Conservation (phyloP, 1,284 basidiomycete species). For the Moesziomyces antarcticus region DNA sequence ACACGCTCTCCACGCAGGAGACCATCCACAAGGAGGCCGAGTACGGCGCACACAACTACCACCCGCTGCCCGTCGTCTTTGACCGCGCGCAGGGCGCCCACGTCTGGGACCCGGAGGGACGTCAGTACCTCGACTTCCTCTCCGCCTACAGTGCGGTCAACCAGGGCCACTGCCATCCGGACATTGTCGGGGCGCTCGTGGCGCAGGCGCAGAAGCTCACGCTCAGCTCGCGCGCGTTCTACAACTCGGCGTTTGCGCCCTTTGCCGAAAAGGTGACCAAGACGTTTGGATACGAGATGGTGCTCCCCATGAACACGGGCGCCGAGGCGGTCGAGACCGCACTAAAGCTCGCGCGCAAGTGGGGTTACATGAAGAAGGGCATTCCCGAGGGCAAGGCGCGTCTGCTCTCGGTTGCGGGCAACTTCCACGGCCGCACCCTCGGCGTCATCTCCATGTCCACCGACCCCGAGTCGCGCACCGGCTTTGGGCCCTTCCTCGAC, state of each 20-base stretch:
- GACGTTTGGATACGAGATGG: constrained; percentile 76
- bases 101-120: constrained; percentile 94
- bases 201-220: constrained; percentile 90
- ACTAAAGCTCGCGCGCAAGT: constrained; percentile 70
- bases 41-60: constrained; percentile 87
- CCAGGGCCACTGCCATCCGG: constrained; percentile 93
- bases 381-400: constrained; percentile 85
- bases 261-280: constrained; percentile 88
- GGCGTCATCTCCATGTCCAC: constrained; percentile 95
- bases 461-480: constrained; percentile 86
- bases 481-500: constrained; percentile 90
- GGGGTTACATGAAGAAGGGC: constrained; percentile 75
- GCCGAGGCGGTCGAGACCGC: constrained; percentile 94
- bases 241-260: constrained; percentile 88
- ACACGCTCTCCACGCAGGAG: constrained; percentile 70
- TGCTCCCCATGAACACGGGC: constrained; percentile 99
- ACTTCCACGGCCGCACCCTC: constrained; percentile 95
- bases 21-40: constrained; percentile 85
- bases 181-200: constrained; percentile 82
- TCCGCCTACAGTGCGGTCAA: constrained; percentile 90
- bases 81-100: constrained; percentile 88
- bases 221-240: constrained; percentile 94
- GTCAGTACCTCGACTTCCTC: constrained; percentile 76
- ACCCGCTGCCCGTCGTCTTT: constrained; percentile 94
- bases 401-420: constrained; percentile 86